Conservation (phyloP, 192 early-diverging fungal species). For the Blastocladiella britannica region DNA sequence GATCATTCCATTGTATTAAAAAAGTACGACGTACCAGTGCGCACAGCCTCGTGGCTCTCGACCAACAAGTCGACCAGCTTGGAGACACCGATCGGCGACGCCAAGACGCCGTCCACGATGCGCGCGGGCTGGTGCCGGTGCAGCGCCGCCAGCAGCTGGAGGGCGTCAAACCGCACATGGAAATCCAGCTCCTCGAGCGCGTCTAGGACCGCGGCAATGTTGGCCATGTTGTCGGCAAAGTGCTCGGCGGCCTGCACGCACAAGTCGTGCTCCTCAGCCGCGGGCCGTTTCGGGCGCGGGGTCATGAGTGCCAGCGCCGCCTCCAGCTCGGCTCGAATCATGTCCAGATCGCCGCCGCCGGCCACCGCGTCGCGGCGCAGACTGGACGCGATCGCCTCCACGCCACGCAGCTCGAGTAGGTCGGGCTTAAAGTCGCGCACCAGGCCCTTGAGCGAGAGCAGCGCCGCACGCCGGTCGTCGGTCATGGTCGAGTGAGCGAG, state of each 20-base stretch:
- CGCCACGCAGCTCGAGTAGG: too few species aligned
- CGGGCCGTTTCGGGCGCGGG: slow-evolving; percentile 11
- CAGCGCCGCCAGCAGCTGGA: slow-evolving; percentile 65
- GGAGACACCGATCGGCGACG: slow-evolving; percentile 59
- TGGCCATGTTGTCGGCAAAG: slow-evolving; percentile 19
- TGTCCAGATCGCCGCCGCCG: slow-evolving; percentile 50
- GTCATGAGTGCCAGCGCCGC: slow-evolving; percentile 63
- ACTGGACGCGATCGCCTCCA: too few species aligned
- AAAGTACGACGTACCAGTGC: slow-evolving; percentile 48
- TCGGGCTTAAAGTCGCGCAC: slow-evolving; percentile 52
- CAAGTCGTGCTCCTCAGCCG: slow-evolving; percentile 1
- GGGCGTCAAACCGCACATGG: slow-evolving; percentile 78
- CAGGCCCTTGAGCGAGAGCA: slow-evolving; percentile 65
- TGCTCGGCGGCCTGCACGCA: slow-evolving; percentile 2
- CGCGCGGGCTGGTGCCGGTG: slow-evolving; percentile 30
- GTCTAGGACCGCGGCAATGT: slow-evolving; percentile 64
- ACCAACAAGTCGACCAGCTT: slow-evolving; percentile 86
- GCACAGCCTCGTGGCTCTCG: slow-evolving; percentile 80
- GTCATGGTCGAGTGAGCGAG: slow-evolving; percentile 60
- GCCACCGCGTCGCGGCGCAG: not conserved
- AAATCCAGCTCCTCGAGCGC: slow-evolving; percentile 81
- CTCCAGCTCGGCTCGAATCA: slow-evolving; percentile 67
- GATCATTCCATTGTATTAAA: not conserved
- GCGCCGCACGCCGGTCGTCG: slow-evolving; percentile 76
- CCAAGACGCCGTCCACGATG: slow-evolving; percentile 70